phyloP scores from a whole-genome alignment of 2,329 filamentous ascomycete species.

The Fusarium hainanense region DNA sequence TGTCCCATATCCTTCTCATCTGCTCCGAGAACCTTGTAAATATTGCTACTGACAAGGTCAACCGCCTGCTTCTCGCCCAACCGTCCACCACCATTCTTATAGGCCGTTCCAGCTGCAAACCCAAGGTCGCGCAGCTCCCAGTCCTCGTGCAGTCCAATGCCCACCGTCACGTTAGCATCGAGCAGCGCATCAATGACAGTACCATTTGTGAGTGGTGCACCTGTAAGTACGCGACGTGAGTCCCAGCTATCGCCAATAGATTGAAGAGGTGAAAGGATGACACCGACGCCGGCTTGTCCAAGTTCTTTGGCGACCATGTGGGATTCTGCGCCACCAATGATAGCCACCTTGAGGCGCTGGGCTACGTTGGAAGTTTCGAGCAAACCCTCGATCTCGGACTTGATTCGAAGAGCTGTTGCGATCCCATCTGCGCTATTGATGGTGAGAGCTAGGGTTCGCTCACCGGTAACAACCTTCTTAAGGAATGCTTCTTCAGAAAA shows the following conservation, averaged over 20 bases:
- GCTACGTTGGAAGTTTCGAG: constrained; percentile 35
- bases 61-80: constrained; percentile 66
- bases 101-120: constrained; percentile 69
- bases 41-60: constrained; percentile 66
- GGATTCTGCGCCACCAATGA: constrained; percentile 73
- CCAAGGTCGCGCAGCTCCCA: constrained; percentile 71
- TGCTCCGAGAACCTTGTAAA: constrained; percentile 68
- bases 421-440: constrained; percentile 73
- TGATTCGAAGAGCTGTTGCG: constrained; percentile 67
- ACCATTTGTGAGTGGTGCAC: constrained; percentile 73
- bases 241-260: constrained; percentile 69
- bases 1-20: constrained; percentile 54
- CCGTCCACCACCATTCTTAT: constrained; percentile 64
- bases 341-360: constrained; percentile 61
- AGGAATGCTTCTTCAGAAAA: constrained; percentile 64
- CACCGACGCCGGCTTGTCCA: constrained; percentile 65
- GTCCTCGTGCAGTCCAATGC: constrained; percentile 69
- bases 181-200: constrained; percentile 69
- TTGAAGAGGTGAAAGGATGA: constrained; percentile 70
- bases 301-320: constrained; percentile 69
- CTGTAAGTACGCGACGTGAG: constrained; percentile 69
- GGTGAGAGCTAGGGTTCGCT: constrained; percentile 66
- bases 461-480: constrained; percentile 64
- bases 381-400: constrained; percentile 63
- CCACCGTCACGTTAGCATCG: constrained; percentile 67